phyloP scores from a whole-genome alignment of 768 basidiomycete species.

The Pleurotus pulmonarius region DNA sequence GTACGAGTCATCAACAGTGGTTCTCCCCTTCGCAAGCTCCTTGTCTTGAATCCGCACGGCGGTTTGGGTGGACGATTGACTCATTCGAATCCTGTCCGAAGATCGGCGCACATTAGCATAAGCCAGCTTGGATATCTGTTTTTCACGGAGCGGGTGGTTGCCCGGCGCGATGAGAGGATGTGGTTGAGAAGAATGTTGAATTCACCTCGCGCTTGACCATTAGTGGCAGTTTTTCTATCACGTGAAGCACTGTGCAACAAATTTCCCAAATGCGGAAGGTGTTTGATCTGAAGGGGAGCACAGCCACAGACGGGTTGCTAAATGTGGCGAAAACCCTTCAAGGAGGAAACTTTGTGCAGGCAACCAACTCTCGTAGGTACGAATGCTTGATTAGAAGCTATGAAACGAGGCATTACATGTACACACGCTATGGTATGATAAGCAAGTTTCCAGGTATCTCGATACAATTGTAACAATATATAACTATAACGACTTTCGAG shows the following conservation, averaged over 20 bases:
- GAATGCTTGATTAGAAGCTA: background rate
- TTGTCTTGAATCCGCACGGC: background rate
- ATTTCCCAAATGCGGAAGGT: background rate
- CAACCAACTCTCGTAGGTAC: background rate
- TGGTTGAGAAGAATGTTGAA: too few relatives aligned
- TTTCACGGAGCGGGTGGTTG: too few relatives aligned
- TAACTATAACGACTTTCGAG: background rate
- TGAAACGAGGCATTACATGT: too few relatives aligned
- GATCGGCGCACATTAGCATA: too few relatives aligned
- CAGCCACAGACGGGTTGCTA: background rate
- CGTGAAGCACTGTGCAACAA: background rate
- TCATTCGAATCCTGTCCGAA: too few relatives aligned
- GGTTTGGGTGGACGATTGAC: too few relatives aligned
- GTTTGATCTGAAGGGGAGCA: background rate
- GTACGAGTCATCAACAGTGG: conserved; percentile 2
- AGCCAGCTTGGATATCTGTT: too few relatives aligned
- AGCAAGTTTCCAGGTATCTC: background rate
- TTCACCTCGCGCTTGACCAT: background rate
- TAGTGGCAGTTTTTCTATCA: background rate
- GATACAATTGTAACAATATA: background rate
- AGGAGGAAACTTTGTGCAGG: too few relatives aligned
- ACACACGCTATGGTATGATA: background rate
- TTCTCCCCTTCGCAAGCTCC: conserved; percentile 6
- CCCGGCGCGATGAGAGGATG: too few relatives aligned
- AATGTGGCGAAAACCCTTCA: too few relatives aligned